Conservation (phyloP, 495 filamentous ascomycete genomes). For the Tuber microsphaerosporum region DNA sequence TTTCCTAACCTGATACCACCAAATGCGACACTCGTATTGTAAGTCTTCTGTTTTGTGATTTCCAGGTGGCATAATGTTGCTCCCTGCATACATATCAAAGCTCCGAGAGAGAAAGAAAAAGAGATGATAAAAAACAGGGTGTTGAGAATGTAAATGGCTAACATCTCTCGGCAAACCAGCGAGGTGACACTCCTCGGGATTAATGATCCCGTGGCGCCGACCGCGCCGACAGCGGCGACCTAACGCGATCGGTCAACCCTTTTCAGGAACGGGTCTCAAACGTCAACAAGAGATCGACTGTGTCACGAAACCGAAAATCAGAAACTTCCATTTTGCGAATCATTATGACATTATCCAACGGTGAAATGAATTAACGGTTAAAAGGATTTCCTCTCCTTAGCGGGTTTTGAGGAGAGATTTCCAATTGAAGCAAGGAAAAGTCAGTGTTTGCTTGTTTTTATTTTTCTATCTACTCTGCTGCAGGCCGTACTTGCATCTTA, state of each 20-base stretch:
- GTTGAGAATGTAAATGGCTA: constrained; percentile 5
- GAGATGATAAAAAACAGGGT: constrained; percentile 7
- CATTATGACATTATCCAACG: not conserved
- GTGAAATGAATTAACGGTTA: not conserved
- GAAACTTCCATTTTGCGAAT: not conserved
- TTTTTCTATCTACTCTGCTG: not conserved
- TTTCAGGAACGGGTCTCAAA: not conserved
- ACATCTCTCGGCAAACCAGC: constrained; percentile 16
- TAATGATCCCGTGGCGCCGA: constrained; percentile 37
- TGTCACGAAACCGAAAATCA: constrained; percentile 2
- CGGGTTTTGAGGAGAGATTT: not conserved
- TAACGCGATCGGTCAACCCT: not conserved
- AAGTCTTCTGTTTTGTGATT: constrained; percentile 27
- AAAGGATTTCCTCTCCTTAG: not conserved
- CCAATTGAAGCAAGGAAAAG: constrained; percentile 2
- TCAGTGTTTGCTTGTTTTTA: not conserved
- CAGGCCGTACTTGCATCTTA: not conserved
- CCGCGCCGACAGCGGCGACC: not conserved
- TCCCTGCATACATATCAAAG: constrained; percentile 2
- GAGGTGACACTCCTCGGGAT: constrained; percentile 46
- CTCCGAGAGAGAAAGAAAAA: constrained; percentile 2
- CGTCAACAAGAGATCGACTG: not conserved
- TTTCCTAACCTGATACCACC: constrained; percentile 46
- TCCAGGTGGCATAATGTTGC: constrained; percentile 12
- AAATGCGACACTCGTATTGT: constrained; percentile 46